A percentile compares a stretch with the other conserved stretches of the same genome.
Conservation (phyloP, 2,329 filamentous ascomycete genomes). For the Microcyclospora tardicrescens region DNA sequence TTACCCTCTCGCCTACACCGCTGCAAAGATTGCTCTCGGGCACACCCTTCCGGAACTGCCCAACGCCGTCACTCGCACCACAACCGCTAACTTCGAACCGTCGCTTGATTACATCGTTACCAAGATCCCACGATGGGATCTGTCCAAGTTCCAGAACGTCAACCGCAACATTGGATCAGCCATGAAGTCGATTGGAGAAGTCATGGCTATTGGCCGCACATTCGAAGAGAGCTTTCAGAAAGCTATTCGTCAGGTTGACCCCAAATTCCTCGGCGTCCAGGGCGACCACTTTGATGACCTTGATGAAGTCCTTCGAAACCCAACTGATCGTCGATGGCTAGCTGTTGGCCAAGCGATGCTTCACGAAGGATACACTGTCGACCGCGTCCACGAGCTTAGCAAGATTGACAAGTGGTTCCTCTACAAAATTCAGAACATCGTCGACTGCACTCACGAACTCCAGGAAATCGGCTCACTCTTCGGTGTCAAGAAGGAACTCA, state of each 20-base stretch:
- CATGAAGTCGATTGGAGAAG: constrained; percentile 98
- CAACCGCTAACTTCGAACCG: constrained; percentile 96
- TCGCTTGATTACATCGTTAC: constrained; percentile 96
- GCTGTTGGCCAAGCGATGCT: constrained; percentile 97
- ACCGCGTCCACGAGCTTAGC: constrained; percentile 80
- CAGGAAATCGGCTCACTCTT: constrained; percentile 71
- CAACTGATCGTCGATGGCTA: constrained; percentile 92
- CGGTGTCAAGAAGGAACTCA: constrained; percentile 73
- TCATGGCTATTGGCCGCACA: constrained; percentile 97
- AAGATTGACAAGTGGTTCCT: constrained; percentile 99
- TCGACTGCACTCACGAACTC: constrained; percentile 76
- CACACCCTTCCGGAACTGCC: constrained; percentile 91
- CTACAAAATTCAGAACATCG: constrained; percentile 95
- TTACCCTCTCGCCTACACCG: constrained; percentile 92
- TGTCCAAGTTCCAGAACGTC: constrained; percentile 98
- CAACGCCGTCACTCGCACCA: constrained; percentile 96
- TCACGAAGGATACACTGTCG: constrained; percentile 88
- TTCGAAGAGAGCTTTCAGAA: constrained; percentile 99
- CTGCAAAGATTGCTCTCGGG: constrained; percentile 93
- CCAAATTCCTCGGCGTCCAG: constrained; percentile 82
- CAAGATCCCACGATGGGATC: constrained; percentile 97
- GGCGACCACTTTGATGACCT: constrained; percentile 89
- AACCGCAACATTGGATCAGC: constrained; percentile 93
- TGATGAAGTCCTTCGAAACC: constrained; percentile 79
- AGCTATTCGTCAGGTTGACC: constrained; percentile 93